These are phyloP conservation scores for Lupinus albus DNA, from an alignment of 306 rosid species.

Conservation along the genomic window DNA sequence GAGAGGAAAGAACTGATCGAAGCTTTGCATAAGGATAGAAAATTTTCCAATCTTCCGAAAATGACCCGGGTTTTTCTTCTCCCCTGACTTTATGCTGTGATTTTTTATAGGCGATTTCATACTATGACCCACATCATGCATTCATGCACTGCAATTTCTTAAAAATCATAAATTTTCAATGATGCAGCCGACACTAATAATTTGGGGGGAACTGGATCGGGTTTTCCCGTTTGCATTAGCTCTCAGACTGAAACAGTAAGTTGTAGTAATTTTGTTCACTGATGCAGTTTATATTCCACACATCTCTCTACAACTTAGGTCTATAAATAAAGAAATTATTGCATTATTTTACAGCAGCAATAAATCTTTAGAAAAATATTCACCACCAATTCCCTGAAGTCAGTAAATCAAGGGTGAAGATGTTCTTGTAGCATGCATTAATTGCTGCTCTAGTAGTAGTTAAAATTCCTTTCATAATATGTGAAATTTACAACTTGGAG, in stretches of 20 bases:
- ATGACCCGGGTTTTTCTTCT: conserved; percentile 64
- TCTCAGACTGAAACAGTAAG: conserved; percentile 71
- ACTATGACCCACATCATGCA: background rate
- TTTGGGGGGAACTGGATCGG: conserved; percentile 89
- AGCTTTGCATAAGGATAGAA: conserved; percentile 65
- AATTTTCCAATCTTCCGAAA: conserved; percentile 75
- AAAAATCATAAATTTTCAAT: conserved; percentile 22
- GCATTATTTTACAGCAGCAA: background rate
- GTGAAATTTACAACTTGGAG: background rate
- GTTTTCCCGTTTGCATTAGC: conserved; percentile 88
- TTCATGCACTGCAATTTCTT: conserved; percentile 25
- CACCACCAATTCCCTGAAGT: background rate
- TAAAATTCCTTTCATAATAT: background rate
- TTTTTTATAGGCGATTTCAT: no score
- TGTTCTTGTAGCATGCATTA: background rate
- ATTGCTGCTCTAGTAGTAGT: background rate
- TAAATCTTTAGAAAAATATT: no score
- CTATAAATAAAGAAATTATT: background rate
- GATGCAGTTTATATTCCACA: conserved; percentile 1
- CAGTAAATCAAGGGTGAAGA: background rate
- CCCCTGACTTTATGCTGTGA: background rate
- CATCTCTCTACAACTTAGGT: conserved; percentile 1
- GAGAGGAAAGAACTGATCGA: conserved; percentile 73
- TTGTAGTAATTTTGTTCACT: conserved; percentile 5
- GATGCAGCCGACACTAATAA: conserved; percentile 71